Evolutionary conservation across 73 alveolate genomes (phyloP), one percentile per base, ranked within the genome.

Genomic region (Symbiodinium pilosum): DNA sequence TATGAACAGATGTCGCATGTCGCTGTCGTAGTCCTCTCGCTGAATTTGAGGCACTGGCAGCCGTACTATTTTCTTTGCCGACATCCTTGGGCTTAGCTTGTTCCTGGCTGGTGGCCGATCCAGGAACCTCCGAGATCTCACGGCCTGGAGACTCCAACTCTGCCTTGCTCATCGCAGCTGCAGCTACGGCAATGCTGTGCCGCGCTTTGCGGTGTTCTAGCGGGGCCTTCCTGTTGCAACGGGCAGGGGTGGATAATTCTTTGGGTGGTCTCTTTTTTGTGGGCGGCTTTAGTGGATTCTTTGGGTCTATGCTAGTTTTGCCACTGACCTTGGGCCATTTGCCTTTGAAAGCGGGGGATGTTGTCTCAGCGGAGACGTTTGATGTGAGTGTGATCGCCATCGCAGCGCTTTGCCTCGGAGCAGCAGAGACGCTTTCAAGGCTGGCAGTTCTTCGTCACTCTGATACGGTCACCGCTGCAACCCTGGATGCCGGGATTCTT

Each of bases 371-470:
- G 18, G 52, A 51, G 93, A n/a, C 40, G 42, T 30, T 73, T n/a
- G 85, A 73, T 43, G 14, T 73, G 32, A 36, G 44, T 18, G 34
- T 73, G 85, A n/a, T 73, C 20, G 85, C 85, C 14, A n/a, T 73
- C 28, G 85, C 44, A 11, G 86, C 71, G 8, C 69, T 87, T 54
- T 36, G 47, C 71, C 86, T 87, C 38, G 94, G 86, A 52, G 43
- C 94, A 8, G 41, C 34, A 5, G 94, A 87, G 68, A 59, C 94
- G 64, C 69, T 87, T 4, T 36, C 86, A 20, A 20, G 94, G 36
- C 86, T 87, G 54, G 94, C 94, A n/a, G 94, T 87, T 68, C 94
- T 87, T 40, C 94, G 94, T 21, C 94, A 87, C 69, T 56, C 86
- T 38, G 94, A 87, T 34, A 54, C 94, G 36, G 34, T 87, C 38